These are phyloP conservation scores for Eucalyptus erythrocorys DNA, from an alignment of 345 rosid genomes.

Conservation along the genomic window DNA sequence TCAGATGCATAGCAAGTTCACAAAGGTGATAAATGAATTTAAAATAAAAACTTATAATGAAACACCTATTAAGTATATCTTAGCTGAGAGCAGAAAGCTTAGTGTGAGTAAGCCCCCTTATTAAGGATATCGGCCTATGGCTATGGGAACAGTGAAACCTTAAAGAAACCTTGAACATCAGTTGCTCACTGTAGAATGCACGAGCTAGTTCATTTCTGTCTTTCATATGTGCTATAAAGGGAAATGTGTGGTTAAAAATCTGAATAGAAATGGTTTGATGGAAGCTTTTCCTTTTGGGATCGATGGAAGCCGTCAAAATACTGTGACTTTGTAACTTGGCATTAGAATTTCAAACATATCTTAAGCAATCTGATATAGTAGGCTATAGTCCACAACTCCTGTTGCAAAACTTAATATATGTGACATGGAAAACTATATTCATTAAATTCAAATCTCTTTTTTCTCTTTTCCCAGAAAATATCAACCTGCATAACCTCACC, in stretches of 20 bases:
- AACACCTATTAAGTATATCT: neutral
- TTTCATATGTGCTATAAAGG: neutral
- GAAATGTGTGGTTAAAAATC: neutral
- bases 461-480: neutral
- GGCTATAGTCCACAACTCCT: neutral
- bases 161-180: neutral
- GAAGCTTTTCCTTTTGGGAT: neutral
- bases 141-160: neutral
- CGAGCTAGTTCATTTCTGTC: neutral
- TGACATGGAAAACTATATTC: neutral
- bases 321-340: neutral
- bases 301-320: neutral
- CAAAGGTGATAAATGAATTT: neutral
- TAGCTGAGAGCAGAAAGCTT: neutral
- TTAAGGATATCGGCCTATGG: neutral
- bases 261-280: neutral
- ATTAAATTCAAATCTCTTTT: neutral
- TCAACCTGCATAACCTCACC: neutral
- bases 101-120: neutral
- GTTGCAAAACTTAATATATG: neutral
- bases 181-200: neutral
- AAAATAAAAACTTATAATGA: neutral
- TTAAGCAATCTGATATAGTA: neutral
- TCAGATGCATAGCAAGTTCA: neutral
- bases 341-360: neutral